Conservation (phyloP, 495 filamentous ascomycete species). For the Podospora appendiculata region DNA sequence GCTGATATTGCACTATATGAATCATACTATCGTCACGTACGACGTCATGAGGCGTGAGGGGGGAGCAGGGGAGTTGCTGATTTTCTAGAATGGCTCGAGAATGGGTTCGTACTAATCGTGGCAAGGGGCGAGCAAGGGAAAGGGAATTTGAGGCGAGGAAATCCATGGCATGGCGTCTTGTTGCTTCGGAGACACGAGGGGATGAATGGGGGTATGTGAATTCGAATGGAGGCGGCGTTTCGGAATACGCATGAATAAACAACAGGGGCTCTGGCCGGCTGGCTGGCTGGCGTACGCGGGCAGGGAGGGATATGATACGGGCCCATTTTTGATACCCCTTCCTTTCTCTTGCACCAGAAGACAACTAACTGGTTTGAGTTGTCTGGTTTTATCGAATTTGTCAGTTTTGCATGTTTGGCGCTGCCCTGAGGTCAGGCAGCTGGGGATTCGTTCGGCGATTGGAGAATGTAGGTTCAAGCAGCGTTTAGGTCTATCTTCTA, state of each 20-base stretch:
- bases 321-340: background rate
- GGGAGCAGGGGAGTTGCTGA: slow-evolving; percentile 14
- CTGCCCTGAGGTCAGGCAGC: too few species aligned
- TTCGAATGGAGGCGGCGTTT: background rate
- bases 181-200: too few species aligned
- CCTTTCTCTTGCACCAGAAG: background rate
- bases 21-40: slow-evolving; percentile 76
- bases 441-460: too few species aligned
- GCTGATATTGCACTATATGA: slow-evolving; percentile 65
- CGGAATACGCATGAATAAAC: background rate
- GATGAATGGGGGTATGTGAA: background rate
- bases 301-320: background rate
- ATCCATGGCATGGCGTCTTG: too few species aligned
- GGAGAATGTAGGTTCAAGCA: too few species aligned
- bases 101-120: background rate
- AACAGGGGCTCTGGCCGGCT: too few species aligned
- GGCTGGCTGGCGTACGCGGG: too few species aligned
- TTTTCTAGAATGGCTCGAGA: slow-evolving; percentile 9
- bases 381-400: too few species aligned
- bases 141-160: too few species aligned
- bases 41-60: slow-evolving; percentile 45
- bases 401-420: too few species aligned
- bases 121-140: background rate
- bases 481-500: too few species aligned
- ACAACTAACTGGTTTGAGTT: too few species aligned